phyloP scores from a whole-genome alignment of 1,139 yeast species.

The Lodderomyces orthopsilosis region DNA sequence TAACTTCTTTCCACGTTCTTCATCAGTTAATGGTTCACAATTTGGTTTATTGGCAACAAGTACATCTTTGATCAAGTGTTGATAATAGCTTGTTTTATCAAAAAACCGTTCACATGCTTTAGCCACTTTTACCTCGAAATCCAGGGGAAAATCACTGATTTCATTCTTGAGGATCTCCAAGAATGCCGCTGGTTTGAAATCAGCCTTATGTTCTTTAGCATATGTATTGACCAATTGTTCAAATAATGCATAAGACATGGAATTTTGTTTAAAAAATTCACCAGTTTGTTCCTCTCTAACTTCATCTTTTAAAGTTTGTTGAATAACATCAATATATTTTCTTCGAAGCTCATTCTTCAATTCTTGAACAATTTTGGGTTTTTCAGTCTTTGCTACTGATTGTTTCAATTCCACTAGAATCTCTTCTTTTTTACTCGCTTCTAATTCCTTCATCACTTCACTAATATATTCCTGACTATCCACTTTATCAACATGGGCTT shows the following conservation, averaged over 20 bases:
- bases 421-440: slow-evolving; percentile 13
- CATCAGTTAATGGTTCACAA: slow-evolving; percentile 19
- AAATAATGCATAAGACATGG: slow-evolving; percentile 20
- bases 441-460: slow-evolving; percentile 14
- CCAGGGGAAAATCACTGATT: slow-evolving; percentile 13
- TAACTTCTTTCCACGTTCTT: slow-evolving; percentile 23
- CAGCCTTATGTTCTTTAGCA: slow-evolving; percentile 16
- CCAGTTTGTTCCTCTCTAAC: slow-evolving; percentile 20
- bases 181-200: slow-evolving; percentile 19
- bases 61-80: slow-evolving; percentile 18
- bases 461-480: slow-evolving; percentile 12
- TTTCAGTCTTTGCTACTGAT: slow-evolving; percentile 10
- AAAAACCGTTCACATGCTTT: slow-evolving; percentile 14
- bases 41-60: slow-evolving; percentile 21
- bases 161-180: slow-evolving; percentile 15
- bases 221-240: slow-evolving; percentile 23
- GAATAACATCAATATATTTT: slow-evolving; percentile 15
- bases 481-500: slow-evolving; percentile 12
- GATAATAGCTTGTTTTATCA: slow-evolving; percentile 16
- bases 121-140: slow-evolving; percentile 8
- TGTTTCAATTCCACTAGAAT: slow-evolving; percentile 11
- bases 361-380: slow-evolving; percentile 10
- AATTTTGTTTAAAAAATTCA: slow-evolving; percentile 19
- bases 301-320: slow-evolving; percentile 17
- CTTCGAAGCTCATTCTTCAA: slow-evolving; percentile 12